Conservation (phyloP, 768 basidiomycete genomes). For the Lentinula raphanica region DNA sequence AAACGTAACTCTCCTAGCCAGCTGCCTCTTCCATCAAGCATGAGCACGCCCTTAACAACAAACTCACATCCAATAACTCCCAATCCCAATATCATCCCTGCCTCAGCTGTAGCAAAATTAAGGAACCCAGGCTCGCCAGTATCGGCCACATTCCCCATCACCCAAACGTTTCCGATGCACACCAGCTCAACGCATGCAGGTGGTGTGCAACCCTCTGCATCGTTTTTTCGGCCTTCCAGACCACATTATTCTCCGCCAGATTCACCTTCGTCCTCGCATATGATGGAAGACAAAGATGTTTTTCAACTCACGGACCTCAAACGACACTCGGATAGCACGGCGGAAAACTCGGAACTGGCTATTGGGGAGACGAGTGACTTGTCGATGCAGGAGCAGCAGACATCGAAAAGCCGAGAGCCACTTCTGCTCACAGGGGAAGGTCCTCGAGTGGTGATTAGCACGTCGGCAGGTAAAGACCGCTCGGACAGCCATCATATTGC, state of each 20-base stretch:
- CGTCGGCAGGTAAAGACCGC: not conserved
- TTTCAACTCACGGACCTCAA: slow-evolving; percentile 38
- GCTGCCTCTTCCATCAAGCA: slow-evolving; percentile 5
- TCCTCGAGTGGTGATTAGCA: slow-evolving; percentile 15
- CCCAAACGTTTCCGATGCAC: slow-evolving; percentile 11
- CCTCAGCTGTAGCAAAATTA: not conserved
- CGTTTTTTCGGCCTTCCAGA: slow-evolving; percentile 71
- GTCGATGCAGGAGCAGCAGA: slow-evolving; percentile 19
- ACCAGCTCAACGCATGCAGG: slow-evolving; percentile 54
- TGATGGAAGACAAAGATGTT: slow-evolving; percentile 22
- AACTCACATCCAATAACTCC: not conserved
- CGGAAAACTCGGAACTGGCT: slow-evolving; percentile 25
- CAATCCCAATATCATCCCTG: slow-evolving; percentile 1
- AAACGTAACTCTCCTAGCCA: slow-evolving; percentile 7
- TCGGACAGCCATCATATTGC: not conserved
- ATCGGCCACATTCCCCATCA: not conserved
- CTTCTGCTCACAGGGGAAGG: slow-evolving; percentile 52
- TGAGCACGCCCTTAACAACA: not conserved
- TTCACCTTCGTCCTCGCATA: slow-evolving; percentile 28
- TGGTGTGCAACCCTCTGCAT: slow-evolving; percentile 73
- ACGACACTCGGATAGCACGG: slow-evolving; percentile 37
- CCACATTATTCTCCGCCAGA: slow-evolving; percentile 44
- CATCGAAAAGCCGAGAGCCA: slow-evolving; percentile 59
- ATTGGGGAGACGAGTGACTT: slow-evolving; percentile 20
- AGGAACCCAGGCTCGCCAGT: slow-evolving; percentile 3